Evolutionary conservation across 352 stramenopile species (phyloP).

Genomic region (Peronospora farinosa): DNA sequence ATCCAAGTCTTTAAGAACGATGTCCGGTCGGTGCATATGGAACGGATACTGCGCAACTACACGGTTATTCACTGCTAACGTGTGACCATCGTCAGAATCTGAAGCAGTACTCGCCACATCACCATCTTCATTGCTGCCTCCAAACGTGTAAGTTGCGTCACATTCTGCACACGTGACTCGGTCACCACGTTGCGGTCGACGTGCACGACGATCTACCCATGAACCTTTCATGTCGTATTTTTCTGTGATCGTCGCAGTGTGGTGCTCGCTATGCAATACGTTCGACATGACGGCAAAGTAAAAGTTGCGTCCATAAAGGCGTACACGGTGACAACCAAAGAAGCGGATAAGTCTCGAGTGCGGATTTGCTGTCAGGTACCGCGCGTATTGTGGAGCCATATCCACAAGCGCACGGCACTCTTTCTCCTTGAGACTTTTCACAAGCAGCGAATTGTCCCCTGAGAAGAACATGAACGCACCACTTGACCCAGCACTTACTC

Average conservation of each 20-base stretch:
- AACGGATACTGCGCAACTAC: slow-evolving; percentile 18
- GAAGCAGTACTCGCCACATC: slow-evolving; percentile 16
- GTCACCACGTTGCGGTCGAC: slow-evolving; percentile 41
- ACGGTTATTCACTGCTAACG: slow-evolving; percentile 10
- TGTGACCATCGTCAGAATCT: slow-evolving; percentile 4
- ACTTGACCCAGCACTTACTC: slow-evolving; percentile 65
- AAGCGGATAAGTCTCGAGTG: slow-evolving; percentile 76
- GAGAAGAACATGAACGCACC: slow-evolving; percentile 83
- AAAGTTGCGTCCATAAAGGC: slow-evolving; percentile 74
- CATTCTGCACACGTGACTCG: slow-evolving; percentile 62
- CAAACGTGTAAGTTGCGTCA: slow-evolving; percentile 46
- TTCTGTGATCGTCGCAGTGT: slow-evolving; percentile 55
- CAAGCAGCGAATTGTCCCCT: slow-evolving; percentile 62
- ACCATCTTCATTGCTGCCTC: slow-evolving; percentile 26
- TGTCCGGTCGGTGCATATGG: slow-evolving; percentile 59
- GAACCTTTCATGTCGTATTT: slow-evolving; percentile 79
- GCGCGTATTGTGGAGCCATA: slow-evolving; percentile 65
- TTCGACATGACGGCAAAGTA: slow-evolving; percentile 82
- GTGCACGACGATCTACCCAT: slow-evolving; percentile 58
- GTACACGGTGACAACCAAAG: slow-evolving; percentile 78
- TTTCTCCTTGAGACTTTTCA: slow-evolving; percentile 75
- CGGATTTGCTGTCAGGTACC: slow-evolving; percentile 53
- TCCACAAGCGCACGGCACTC: slow-evolving; percentile 66
- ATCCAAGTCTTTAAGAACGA: slow-evolving; percentile 70
- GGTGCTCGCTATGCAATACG: slow-evolving; percentile 51